Percentiles rank a stretch among this genome's conserved stretches.
phyloP scores from a whole-genome alignment of 1,139 yeast genomes.

The Ogataea hybrid region DNA sequence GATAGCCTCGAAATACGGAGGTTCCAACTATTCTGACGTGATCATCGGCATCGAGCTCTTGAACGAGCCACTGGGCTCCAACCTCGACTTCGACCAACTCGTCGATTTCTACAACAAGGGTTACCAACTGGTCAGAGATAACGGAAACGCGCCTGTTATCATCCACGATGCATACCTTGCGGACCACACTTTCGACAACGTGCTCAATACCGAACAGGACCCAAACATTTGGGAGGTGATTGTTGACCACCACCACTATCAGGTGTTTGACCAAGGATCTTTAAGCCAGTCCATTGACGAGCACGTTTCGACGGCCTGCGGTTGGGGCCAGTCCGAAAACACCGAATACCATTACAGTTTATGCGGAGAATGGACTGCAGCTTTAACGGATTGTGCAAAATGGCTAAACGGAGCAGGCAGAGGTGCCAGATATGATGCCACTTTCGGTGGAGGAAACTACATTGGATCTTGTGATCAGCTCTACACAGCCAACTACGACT shows the following conservation, averaged over 20 bases:
- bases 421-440: constrained; percentile 58
- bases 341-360: constrained; percentile 45
- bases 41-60: constrained; percentile 61
- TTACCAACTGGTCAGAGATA: constrained; percentile 38
- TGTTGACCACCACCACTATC: constrained; percentile 67
- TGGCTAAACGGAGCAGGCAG: constrained; percentile 64
- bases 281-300: constrained; percentile 39
- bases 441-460: constrained; percentile 39
- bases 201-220: constrained; percentile 38
- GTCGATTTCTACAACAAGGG: constrained; percentile 42
- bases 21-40: constrained; percentile 42
- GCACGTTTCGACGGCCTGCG: constrained; percentile 35
- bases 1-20: constrained; percentile 47
- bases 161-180: constrained; percentile 59
- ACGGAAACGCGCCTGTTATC: constrained; percentile 45
- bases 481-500: constrained; percentile 25
- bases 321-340: constrained; percentile 27
- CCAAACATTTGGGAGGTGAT: constrained; percentile 37
- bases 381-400: constrained; percentile 62
- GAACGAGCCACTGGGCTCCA: constrained; percentile 57
- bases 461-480: constrained; percentile 38
- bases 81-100: constrained; percentile 38
- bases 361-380: constrained; percentile 67
- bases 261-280: constrained; percentile 48
- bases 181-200: constrained; percentile 49